These are phyloP conservation scores for Fragilaria radians DNA, from an alignment of 108 stramenopile species.

Conservation along the genomic window DNA sequence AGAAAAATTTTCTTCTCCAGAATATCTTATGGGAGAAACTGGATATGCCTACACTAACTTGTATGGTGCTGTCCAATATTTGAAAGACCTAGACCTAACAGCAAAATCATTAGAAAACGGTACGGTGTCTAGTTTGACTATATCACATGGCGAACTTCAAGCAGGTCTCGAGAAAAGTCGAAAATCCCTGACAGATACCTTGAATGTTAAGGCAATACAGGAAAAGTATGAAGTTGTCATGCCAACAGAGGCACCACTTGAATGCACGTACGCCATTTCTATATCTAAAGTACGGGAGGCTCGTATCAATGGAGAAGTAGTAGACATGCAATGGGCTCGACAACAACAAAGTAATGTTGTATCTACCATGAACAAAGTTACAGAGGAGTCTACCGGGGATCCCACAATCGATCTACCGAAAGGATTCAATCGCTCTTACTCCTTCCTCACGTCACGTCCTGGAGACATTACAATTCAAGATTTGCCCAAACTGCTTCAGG, in stretches of 20 bases:
- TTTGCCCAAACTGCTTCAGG: slow-evolving; percentile 53
- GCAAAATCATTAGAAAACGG: neutral
- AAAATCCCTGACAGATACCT: too few species aligned
- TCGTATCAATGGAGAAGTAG: slow-evolving; percentile 43
- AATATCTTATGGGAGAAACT: slow-evolving; percentile 67
- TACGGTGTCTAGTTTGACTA: slow-evolving; percentile 32
- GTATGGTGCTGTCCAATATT: slow-evolving; percentile 78
- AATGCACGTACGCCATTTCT: too few species aligned
- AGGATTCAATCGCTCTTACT: slow-evolving; percentile 56
- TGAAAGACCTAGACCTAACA: slow-evolving; percentile 49
- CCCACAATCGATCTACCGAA: slow-evolving; percentile 20
- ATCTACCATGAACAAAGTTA: neutral
- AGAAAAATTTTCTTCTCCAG: slow-evolving; percentile 51
- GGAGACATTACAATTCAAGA: slow-evolving; percentile 65
- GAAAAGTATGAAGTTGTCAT: too few species aligned
- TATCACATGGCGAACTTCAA: slow-evolving; percentile 49
- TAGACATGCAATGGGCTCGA: slow-evolving; percentile 68
- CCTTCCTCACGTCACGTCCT: slow-evolving; percentile 49
- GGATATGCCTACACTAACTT: slow-evolving; percentile 83
- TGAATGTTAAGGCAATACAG: too few species aligned
- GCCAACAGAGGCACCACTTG: too few species aligned
- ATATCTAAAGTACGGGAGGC: slow-evolving; percentile 54
- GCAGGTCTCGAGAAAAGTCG: slow-evolving; percentile 45
- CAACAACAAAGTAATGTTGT: slow-evolving; percentile 4
- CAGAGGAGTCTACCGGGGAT: neutral